Evolutionary conservation across 2,329 filamentous ascomycete genomes (phyloP), one percentile per base, ranked within the genome.

Genomic region (Rhynchosporium agropyri): DNA sequence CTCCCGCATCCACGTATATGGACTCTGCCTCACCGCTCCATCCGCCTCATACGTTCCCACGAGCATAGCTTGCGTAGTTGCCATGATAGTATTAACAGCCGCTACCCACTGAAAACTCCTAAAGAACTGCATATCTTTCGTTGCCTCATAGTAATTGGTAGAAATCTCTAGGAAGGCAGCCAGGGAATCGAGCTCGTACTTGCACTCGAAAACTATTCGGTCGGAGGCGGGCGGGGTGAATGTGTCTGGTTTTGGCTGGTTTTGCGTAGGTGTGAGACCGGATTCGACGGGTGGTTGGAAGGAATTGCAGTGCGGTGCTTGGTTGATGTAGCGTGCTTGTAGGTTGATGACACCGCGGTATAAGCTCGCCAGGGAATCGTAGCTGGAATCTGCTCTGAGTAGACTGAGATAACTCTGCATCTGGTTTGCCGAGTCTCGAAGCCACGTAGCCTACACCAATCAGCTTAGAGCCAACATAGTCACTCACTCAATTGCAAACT

Each of bases 161-260:
- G 86, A 88, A 4, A 98, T 81, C 48, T 91, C 86, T 7, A 98
- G 81, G 76, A 97, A 97, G 36, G 92, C 88, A 0, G 93, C 92
- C 1, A 97, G 83, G 10, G 90, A 94, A 78, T 97, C 93, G 51
- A 97, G 86, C 77, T 97, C 94, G 76, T 95, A 97, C 76, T 97
- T 97, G 83, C 94, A 97, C 76, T 97, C 94, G 73, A 95, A 97
- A 0, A 96, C 92, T 43, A 87, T 80, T 1, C 83, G 81, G 70
- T 91, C 87, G 69, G 92, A 91, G 0, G 81, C 77, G 0, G 92
- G 90, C 62, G 89, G 85, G 0, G 89, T 87, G n/a, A 75, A 79
- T 67, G 89, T 79, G 65, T 85, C 77, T 80, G 77, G 71, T 76
- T 70, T 74, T 91, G 84, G 85, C 1, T 81, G 79, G 70, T 89